These are phyloP conservation scores for Clitocybe nebularis DNA, from an alignment of 1,284 basidiomycete genomes.

Conservation along the genomic window DNA sequence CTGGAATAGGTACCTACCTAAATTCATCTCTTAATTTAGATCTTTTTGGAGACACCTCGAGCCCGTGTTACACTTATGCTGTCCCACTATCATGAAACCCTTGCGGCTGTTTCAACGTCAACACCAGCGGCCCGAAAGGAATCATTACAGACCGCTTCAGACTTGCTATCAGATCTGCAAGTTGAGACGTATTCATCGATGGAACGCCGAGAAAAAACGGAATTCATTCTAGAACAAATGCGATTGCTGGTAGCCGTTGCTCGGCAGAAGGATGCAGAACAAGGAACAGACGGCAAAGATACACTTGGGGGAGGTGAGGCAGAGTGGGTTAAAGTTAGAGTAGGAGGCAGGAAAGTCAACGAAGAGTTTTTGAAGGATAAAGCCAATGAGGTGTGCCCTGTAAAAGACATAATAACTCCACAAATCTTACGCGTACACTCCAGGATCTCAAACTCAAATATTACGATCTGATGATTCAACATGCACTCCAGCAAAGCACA, in stretches of 20 bases:
- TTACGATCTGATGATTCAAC: conserved; percentile 95
- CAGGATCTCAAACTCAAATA: conserved; percentile 95
- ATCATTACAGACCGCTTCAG: conserved; percentile 78
- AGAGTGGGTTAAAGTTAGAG: conserved; percentile 90
- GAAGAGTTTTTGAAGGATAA: conserved; percentile 88
- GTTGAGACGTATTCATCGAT: conserved; percentile 99
- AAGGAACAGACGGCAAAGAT: conserved; percentile 56
- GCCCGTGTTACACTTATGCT: conserved; percentile 89
- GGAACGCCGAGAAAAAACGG: conserved; percentile 97
- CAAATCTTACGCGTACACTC: not conserved
- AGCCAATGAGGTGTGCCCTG: conserved; percentile 72
- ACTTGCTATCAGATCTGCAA: conserved; percentile 91
- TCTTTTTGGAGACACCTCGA: conserved; percentile 95
- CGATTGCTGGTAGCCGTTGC: conserved; percentile 76
- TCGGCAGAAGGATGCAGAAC: conserved; percentile 59
- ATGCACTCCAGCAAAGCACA: conserved; percentile 79
- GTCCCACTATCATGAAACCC: conserved; percentile 78
- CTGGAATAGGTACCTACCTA: too few relatives aligned
- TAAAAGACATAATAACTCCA: conserved; percentile 4
- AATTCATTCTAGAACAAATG: conserved; percentile 99
- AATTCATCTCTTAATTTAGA: conserved; percentile 56
- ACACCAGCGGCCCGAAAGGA: conserved; percentile 48
- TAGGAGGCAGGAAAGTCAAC: conserved; percentile 93
- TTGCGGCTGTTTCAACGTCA: conserved; percentile 43
- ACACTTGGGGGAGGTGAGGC: conserved; percentile 66